Evolutionary conservation across 2,329 filamentous ascomycete genomes (phyloP).

Genomic region (Aspergillus uvarum): DNA sequence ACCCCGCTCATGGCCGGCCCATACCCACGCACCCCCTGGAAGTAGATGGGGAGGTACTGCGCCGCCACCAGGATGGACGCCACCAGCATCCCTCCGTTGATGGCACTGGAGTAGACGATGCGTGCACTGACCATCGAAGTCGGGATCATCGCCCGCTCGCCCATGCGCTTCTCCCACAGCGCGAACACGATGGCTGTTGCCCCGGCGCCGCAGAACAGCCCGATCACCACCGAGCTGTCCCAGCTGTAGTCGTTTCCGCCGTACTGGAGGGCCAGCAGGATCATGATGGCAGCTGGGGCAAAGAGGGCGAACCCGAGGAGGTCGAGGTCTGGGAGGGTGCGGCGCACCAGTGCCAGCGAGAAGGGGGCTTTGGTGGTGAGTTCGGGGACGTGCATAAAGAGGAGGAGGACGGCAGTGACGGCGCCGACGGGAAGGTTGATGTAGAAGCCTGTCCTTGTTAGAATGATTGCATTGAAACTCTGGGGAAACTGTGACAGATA

Average conservation of each 20-base stretch:
- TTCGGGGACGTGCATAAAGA: too few relatives aligned
- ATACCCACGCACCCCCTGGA: background rate
- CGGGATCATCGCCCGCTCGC: conserved; percentile 44
- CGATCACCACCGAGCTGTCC: background rate
- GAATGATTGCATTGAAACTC: background rate
- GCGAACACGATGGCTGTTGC: background rate
- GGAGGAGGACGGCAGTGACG: too few relatives aligned
- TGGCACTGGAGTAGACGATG: conserved; percentile 31
- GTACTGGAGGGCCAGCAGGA: background rate
- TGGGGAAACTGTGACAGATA: background rate
- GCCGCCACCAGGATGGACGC: background rate
- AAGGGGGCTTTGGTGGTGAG: background rate
- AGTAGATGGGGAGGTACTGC: background rate
- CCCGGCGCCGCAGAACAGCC: background rate
- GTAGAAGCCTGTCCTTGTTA: too few relatives aligned
- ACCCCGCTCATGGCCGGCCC: background rate
- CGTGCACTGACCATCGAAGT: conserved; percentile 33
- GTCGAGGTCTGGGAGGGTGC: background rate
- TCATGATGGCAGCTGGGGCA: conserved; percentile 15
- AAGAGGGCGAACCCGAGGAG: background rate
- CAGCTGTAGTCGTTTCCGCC: background rate
- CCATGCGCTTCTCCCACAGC: conserved; percentile 36
- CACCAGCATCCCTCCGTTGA: background rate
- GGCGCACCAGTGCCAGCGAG: background rate
- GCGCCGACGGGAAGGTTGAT: too few relatives aligned